Percentiles rank a stretch among this genome's conserved stretches.
Evolutionary conservation across 2,329 filamentous ascomycete species (phyloP).

Genomic region (Alternaria arborescens): DNA sequence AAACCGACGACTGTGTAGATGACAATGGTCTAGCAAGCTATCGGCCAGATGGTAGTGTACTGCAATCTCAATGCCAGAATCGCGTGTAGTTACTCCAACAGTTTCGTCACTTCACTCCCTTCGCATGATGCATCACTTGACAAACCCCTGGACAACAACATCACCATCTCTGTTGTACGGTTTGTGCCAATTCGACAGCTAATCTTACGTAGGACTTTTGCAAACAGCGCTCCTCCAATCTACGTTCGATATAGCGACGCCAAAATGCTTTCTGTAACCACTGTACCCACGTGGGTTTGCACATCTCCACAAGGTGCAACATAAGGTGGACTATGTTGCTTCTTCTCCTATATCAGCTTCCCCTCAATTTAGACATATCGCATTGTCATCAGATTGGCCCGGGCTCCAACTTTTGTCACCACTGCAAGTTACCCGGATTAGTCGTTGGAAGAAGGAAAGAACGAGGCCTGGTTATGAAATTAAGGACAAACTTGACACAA

Average conservation of each 20-base stretch:
- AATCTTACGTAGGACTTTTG: background rate
- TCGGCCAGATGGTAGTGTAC: background rate
- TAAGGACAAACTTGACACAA: background rate
- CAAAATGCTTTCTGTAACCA: background rate
- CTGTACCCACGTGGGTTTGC: no score
- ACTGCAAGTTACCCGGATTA: background rate
- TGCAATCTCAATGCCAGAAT: background rate
- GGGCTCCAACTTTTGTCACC: background rate
- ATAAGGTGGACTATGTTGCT: no score
- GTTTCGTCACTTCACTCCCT: background rate
- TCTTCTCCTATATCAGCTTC: no score
- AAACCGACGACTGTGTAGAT: background rate
- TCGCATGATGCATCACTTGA: background rate
- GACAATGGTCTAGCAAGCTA: background rate
- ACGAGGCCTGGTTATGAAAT: background rate
- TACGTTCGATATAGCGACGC: background rate
- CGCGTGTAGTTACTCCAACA: background rate
- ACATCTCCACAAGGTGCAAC: no score
- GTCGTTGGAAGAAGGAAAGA: no score
- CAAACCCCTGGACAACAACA: background rate
- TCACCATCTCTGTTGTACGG: background rate
- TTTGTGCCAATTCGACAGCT: background rate
- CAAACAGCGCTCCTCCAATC: background rate
- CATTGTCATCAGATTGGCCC: no score
- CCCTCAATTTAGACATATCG: no score